Conservation (phyloP, 2,329 filamentous ascomycete genomes). For the Ambrosiella xylebori region DNA sequence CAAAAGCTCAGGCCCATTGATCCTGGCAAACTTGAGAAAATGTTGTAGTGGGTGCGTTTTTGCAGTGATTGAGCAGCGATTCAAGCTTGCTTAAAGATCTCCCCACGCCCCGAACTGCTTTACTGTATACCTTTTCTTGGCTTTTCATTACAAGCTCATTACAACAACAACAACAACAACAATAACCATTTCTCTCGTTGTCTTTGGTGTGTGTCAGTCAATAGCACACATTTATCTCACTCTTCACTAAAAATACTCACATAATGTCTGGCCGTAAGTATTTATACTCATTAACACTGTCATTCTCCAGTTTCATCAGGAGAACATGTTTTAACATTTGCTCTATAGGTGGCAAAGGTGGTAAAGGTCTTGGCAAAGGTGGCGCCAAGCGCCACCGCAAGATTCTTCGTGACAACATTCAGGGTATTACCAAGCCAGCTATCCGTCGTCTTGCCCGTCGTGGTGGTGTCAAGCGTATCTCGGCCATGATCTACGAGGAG, state of each 20-base stretch:
- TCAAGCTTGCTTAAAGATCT: constrained; percentile 10
- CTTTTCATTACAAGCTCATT: not conserved
- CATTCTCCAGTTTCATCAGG: not conserved
- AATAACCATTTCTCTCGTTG: not conserved
- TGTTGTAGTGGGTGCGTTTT: not conserved
- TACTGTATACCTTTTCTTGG: not conserved
- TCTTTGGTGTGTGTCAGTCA: not conserved
- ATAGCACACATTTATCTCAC: not conserved
- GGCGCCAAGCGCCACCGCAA: constrained; percentile 98
- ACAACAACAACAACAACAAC: too few relatives aligned
- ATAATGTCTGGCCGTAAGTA: constrained; percentile 15
- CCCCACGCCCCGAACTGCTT: not conserved
- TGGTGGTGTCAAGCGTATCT: constrained; percentile 99
- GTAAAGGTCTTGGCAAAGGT: constrained; percentile 95
- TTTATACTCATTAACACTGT: not conserved
- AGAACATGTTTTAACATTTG: not conserved
- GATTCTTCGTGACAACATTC: constrained; percentile 99
- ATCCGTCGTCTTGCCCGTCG: constrained; percentile 96
- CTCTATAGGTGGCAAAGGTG: constrained; percentile 67
- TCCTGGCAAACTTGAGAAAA: not conserved
- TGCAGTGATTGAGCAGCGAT: constrained; percentile 6
- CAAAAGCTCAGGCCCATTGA: too few relatives aligned
- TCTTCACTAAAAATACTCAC: not conserved
- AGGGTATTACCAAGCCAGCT: constrained; percentile 97
- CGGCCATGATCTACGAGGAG: constrained; percentile 77